phyloP scores from a whole-genome alignment of 768 basidiomycete species.

The Zangia roseola region DNA sequence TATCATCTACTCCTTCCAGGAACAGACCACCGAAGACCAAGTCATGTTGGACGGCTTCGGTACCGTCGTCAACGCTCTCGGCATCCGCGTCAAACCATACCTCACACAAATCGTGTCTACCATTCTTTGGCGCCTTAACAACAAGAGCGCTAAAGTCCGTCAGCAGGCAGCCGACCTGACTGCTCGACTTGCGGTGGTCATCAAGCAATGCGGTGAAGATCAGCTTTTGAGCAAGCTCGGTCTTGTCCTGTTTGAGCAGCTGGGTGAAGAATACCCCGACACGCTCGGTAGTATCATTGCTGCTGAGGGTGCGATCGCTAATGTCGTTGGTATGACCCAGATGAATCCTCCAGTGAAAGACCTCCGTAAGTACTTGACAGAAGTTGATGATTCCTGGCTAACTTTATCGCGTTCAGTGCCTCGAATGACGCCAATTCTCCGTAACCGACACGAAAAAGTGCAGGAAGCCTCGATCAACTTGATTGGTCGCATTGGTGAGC shows the following conservation, averaged over 20 bases:
- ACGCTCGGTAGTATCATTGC: slow-evolving; percentile 99
- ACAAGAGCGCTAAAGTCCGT: slow-evolving; percentile 98
- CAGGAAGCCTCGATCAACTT: slow-evolving; percentile 99
- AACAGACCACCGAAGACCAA: slow-evolving; percentile 98
- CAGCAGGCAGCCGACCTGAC: slow-evolving; percentile 99
- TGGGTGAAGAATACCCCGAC: slow-evolving; percentile 99
- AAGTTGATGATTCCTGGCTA: not conserved
- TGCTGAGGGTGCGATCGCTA: slow-evolving; percentile 97
- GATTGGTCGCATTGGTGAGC: slow-evolving; percentile 88
- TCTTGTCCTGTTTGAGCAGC: slow-evolving; percentile 94
- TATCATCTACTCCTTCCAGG: slow-evolving; percentile 99
- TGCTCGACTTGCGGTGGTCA: slow-evolving; percentile 91
- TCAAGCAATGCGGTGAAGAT: slow-evolving; percentile 98
- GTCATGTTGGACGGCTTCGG: slow-evolving; percentile 99
- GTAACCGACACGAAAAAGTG: slow-evolving; percentile 98
- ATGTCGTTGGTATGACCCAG: slow-evolving; percentile 99
- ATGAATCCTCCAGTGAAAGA: slow-evolving; percentile 99
- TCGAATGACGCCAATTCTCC: slow-evolving; percentile 99
- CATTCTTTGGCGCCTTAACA: slow-evolving; percentile 98
- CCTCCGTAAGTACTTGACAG: slow-evolving; percentile 65
- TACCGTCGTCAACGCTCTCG: slow-evolving; percentile 94
- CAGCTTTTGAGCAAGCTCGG: slow-evolving; percentile 94
- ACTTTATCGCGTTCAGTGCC: slow-evolving; percentile 61
- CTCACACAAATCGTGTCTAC: slow-evolving; percentile 99
- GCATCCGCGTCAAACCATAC: slow-evolving; percentile 96